Percentiles rank a stretch among this genome's conserved stretches.
phyloP scores from a whole-genome alignment of 805 yeast genomes.

The Peterozyma toletana region DNA sequence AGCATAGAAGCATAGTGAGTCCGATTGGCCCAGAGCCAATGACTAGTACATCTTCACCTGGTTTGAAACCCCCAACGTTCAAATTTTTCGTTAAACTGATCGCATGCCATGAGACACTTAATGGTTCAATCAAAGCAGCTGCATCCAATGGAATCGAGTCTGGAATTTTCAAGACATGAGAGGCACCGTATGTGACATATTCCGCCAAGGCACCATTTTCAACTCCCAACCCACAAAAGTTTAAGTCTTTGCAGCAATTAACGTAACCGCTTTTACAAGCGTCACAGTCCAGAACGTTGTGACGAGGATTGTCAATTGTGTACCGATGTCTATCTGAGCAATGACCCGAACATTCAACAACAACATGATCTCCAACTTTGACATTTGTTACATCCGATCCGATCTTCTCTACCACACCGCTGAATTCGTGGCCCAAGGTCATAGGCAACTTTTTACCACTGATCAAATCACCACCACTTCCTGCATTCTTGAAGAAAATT shows the following conservation, averaged over 20 bases:
- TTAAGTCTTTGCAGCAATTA: conserved; percentile 36
- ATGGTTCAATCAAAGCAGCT: conserved; percentile 50
- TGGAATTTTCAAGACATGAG: conserved; percentile 26
- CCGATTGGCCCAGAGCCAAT: conserved; percentile 64
- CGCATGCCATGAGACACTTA: conserved; percentile 60
- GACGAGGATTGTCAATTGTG: conserved; percentile 15
- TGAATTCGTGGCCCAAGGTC: conserved; percentile 46
- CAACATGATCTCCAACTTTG: conserved; percentile 51
- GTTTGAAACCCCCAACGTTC: conserved; percentile 18
- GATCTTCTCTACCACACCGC: conserved; percentile 35
- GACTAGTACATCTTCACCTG: conserved; percentile 42
- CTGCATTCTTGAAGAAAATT: conserved; percentile 37
- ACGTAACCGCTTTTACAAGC: conserved; percentile 36
- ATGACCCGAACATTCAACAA: conserved; percentile 55
- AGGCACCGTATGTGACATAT: conserved; percentile 26
- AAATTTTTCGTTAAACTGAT: conserved; percentile 6
- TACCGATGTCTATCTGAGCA: conserved; percentile 22
- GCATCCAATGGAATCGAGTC: conserved; percentile 22
- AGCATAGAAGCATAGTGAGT: conserved; percentile 46
- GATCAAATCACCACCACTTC: conserved; percentile 7
- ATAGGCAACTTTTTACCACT: conserved; percentile 23
- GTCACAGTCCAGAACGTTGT: conserved; percentile 24
- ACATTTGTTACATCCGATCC: conserved; percentile 38
- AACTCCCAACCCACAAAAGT: conserved; percentile 43
- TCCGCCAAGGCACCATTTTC: conserved; percentile 40